phyloP scores from a whole-genome alignment of 257 asterid genomes.

The Capsicum baccatum region DNA sequence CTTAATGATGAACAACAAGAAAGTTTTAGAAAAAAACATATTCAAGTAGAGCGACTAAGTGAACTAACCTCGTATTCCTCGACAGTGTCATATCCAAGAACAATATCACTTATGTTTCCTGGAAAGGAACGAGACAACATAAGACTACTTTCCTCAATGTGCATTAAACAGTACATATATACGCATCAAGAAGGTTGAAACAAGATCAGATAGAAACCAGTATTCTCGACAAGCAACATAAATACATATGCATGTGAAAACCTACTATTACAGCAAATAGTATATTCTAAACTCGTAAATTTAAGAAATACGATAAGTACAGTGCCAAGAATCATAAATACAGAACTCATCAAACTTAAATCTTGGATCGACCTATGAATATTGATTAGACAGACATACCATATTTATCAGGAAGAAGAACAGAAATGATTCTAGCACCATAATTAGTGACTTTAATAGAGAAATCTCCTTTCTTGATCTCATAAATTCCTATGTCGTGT shows the following conservation, averaged over 20 bases:
- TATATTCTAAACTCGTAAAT: too few species aligned
- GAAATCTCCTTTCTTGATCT: constrained; percentile 55
- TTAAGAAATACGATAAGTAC: neutral
- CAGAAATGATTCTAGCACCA: constrained; percentile 83
- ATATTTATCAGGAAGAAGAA: constrained; percentile 74
- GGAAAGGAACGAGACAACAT: neutral
- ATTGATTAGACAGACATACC: constrained; percentile 45
- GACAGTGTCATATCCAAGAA: constrained; percentile 38
- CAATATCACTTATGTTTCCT: constrained; percentile 32
- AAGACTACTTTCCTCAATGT: neutral
- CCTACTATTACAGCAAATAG: too few species aligned
- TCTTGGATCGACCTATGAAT: neutral
- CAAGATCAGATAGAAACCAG: neutral
- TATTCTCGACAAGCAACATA: too few species aligned
- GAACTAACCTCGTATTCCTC: constrained; percentile 30
- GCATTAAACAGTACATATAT: too few species aligned
- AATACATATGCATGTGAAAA: too few species aligned
- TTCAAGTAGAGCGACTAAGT: neutral
- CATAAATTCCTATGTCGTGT: constrained; percentile 6
- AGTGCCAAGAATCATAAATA: neutral
- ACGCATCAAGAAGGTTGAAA: neutral
- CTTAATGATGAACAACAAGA: neutral
- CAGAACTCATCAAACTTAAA: neutral
- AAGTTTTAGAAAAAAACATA: neutral
- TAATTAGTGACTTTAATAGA: constrained; percentile 65